A percentile compares a stretch with the other conserved stretches of the same genome.
Conservation (phyloP, 805 yeast species). For the Debaryomyces prosopidis region DNA sequence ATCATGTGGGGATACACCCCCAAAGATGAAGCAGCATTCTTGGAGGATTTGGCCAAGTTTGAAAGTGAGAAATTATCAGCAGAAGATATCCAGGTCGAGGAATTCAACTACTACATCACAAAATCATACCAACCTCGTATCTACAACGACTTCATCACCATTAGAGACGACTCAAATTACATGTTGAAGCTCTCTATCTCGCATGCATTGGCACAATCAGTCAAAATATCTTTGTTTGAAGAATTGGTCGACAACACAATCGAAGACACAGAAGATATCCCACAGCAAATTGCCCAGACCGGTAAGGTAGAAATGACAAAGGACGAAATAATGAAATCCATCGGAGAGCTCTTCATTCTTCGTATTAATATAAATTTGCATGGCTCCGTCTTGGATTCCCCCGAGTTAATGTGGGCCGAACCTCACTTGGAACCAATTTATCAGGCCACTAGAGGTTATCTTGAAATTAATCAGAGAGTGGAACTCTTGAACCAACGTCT, state of each 20-base stretch:
- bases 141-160: constrained; percentile 91
- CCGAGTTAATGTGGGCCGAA: constrained; percentile 98
- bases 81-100: constrained; percentile 93
- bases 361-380: constrained; percentile 79
- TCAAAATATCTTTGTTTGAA: constrained; percentile 91
- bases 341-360: constrained; percentile 91
- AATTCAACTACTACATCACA: constrained; percentile 92
- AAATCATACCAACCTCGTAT: constrained; percentile 92
- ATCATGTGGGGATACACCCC: constrained; percentile 94
- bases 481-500: constrained; percentile 85
- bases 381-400: constrained; percentile 90
- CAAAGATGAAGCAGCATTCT: constrained; percentile 78
- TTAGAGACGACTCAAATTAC: constrained; percentile 85
- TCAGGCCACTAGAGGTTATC: constrained; percentile 93
- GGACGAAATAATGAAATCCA: constrained; percentile 94
- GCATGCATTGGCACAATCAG: constrained; percentile 95
- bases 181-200: constrained; percentile 92
- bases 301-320: constrained; percentile 95
- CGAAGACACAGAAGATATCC: constrained; percentile 95
- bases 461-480: constrained; percentile 94
- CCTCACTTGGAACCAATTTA: constrained; percentile 97
- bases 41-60: constrained; percentile 83
- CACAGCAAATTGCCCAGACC: constrained; percentile 90
- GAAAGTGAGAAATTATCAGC: constrained; percentile 88
- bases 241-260: constrained; percentile 96